Evolutionary conservation across 768 basidiomycete genomes (phyloP).

Genomic region (Boletus subcaerulescens): DNA sequence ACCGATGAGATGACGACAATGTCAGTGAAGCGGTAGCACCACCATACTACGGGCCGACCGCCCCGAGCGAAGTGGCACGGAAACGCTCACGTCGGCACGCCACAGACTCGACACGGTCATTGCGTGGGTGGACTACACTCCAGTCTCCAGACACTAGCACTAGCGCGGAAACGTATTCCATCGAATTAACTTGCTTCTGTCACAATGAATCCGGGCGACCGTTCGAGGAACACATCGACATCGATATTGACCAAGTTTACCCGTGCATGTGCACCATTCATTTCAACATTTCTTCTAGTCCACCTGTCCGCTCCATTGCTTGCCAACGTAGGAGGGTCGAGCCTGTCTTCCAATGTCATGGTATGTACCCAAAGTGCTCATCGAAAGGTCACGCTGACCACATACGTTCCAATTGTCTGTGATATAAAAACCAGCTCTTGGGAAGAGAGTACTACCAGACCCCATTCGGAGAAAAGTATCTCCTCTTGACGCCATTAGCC

Average conservation of each 20-base stretch:
- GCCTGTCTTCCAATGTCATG: slow-evolving; percentile 69
- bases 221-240: slow-evolving; percentile 9
- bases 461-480: slow-evolving; percentile 58
- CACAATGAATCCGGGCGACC: slow-evolving; percentile 4
- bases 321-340: slow-evolving; percentile 69
- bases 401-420: not conserved
- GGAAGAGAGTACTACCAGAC: slow-evolving; percentile 88
- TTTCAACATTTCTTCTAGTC: slow-evolving; percentile 68
- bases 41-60: too few species aligned
- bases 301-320: slow-evolving; percentile 74
- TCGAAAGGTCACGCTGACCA: too few species aligned
- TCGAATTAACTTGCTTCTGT: too few species aligned
- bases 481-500: slow-evolving; percentile 65
- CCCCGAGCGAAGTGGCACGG: too few species aligned
- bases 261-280: slow-evolving; percentile 73
- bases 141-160: too few species aligned
- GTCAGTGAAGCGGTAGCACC: too few species aligned
- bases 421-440: slow-evolving; percentile 50
- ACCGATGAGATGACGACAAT: too few species aligned
- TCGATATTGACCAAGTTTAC: slow-evolving; percentile 51
- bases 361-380: slow-evolving; percentile 37
- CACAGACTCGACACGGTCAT: too few species aligned
- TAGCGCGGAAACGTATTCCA: too few species aligned
- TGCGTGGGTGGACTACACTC: too few species aligned
- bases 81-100: too few species aligned